Conservation (phyloP, 2,329 filamentous ascomycete species). For the Neopestalotiopsis rosae region DNA sequence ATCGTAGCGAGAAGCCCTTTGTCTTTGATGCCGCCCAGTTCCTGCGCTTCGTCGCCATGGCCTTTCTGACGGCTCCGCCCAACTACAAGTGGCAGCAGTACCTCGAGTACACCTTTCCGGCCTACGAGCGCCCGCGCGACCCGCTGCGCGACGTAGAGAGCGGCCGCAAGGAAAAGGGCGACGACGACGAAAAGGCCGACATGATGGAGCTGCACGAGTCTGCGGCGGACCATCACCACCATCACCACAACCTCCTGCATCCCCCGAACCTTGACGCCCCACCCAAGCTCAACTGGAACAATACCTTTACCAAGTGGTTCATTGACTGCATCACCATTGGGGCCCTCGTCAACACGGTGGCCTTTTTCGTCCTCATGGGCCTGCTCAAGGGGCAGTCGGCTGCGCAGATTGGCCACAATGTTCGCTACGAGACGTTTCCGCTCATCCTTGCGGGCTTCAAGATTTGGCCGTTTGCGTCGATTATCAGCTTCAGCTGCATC, state of each 20-base stretch:
- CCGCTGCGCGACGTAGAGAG: constrained; percentile 33
- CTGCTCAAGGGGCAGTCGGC: constrained; percentile 46
- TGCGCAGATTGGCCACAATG: constrained; percentile 43
- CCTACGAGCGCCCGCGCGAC: constrained; percentile 36
- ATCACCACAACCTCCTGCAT: constrained; percentile 11
- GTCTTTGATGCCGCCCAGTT: constrained; percentile 53
- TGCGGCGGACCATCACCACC: constrained; percentile 25
- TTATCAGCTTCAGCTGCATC: constrained; percentile 55
- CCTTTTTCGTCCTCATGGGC: constrained; percentile 54
- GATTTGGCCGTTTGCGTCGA: constrained; percentile 57
- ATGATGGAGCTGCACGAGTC: constrained; percentile 8
- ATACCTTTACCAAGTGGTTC: constrained; percentile 55
- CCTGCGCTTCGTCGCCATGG: constrained; percentile 58
- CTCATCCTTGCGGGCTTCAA: constrained; percentile 56
- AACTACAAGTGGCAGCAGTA: constrained; percentile 64
- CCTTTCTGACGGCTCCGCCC: constrained; percentile 59
- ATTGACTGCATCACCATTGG: constrained; percentile 55
- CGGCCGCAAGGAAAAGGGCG: constrained; percentile 27
- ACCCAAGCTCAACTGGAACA: constrained; percentile 44
- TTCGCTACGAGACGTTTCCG: constrained; percentile 49
- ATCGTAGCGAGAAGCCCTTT: constrained; percentile 47
- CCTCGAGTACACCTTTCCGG: constrained; percentile 59
- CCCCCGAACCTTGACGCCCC: not conserved
- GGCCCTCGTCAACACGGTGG: constrained; percentile 51
- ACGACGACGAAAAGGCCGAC: constrained; percentile 32